Evolutionary conservation across 2,329 filamentous ascomycete species (phyloP).

Genomic region (Paracorniculantispora psalliotae): DNA sequence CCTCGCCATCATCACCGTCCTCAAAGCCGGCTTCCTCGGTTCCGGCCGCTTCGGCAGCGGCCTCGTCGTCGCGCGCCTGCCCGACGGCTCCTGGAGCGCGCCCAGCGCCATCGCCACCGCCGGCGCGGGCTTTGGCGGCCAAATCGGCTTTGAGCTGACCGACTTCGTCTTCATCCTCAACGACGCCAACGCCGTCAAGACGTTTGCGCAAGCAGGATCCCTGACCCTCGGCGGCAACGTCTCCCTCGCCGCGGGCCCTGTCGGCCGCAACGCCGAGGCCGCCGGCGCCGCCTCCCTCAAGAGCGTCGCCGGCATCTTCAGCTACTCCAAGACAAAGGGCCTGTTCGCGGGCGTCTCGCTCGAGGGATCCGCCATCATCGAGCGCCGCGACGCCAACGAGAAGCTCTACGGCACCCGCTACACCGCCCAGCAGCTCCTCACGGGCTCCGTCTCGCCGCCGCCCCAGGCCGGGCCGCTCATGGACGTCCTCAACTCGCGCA

Average conservation of each 20-base stretch:
- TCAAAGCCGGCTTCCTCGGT: slow-evolving; percentile 83
- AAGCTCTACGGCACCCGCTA: slow-evolving; percentile 84
- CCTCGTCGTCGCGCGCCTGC: slow-evolving; percentile 72
- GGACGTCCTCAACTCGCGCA: slow-evolving; percentile 75
- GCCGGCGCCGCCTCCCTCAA: slow-evolving; percentile 88
- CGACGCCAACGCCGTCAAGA: slow-evolving; percentile 80
- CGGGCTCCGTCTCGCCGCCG: slow-evolving; percentile 71
- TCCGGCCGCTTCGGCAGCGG: slow-evolving; percentile 78
- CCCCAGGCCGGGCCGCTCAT: slow-evolving; percentile 80
- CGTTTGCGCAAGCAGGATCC: slow-evolving; percentile 87
- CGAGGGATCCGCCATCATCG: slow-evolving; percentile 88
- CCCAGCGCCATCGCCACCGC: slow-evolving; percentile 76
- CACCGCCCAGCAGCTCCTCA: slow-evolving; percentile 76
- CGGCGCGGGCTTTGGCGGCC: slow-evolving; percentile 77
- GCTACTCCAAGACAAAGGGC: slow-evolving; percentile 97
- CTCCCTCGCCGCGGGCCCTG: slow-evolving; percentile 86
- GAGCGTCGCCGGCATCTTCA: slow-evolving; percentile 87
- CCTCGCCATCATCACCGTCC: slow-evolving; percentile 78
- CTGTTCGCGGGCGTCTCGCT: slow-evolving; percentile 93
- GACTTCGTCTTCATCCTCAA: slow-evolving; percentile 99
- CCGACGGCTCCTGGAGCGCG: slow-evolving; percentile 75
- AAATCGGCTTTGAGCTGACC: slow-evolving; percentile 82
- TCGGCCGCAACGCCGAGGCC: slow-evolving; percentile 92
- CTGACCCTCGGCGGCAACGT: slow-evolving; percentile 95
- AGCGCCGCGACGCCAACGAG: slow-evolving; percentile 93